Evolutionary conservation across 352 stramenopile genomes (phyloP).

Genomic region (Aphanomyces invadans): DNA sequence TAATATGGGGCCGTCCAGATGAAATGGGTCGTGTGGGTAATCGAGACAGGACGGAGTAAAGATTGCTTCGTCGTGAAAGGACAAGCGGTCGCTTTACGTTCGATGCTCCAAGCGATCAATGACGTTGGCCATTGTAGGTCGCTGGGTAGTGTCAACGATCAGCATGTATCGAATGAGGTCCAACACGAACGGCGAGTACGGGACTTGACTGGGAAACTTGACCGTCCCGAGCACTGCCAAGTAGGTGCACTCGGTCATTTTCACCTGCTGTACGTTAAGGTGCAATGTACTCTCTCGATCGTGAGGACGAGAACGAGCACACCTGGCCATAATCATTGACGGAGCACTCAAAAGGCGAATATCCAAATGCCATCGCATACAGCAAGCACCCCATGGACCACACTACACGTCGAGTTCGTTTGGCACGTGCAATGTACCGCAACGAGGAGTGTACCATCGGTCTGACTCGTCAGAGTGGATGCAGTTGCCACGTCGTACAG

Average conservation of each 20-base stretch:
- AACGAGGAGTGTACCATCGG: conserved; percentile 67
- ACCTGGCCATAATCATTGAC: conserved; percentile 63
- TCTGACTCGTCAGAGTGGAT: conserved; percentile 56
- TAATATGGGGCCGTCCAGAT: too few relatives aligned
- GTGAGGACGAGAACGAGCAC: conserved; percentile 19
- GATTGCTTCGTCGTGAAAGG: too few relatives aligned
- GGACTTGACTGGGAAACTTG: conserved; percentile 56
- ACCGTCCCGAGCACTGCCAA: conserved; percentile 76
- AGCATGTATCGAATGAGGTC: conserved; percentile 76
- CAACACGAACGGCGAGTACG: conserved; percentile 48
- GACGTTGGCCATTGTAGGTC: conserved; percentile 57
- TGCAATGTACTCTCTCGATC: neutral
- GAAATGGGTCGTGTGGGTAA: too few relatives aligned
- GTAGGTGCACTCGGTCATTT: conserved; percentile 78
- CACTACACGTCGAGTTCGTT: conserved; percentile 32
- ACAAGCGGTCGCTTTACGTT: too few relatives aligned
- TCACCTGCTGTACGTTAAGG: neutral
- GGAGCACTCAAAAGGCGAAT: conserved; percentile 84
- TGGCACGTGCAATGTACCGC: too few relatives aligned
- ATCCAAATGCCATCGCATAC: conserved; percentile 84
- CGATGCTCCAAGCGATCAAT: conserved; percentile 49
- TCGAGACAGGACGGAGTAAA: too few relatives aligned
- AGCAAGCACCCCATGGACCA: conserved; percentile 86
- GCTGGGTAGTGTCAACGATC: conserved; percentile 38
- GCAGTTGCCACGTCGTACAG: conserved; percentile 81